Percentiles rank a stretch among this genome's conserved stretches.
Evolutionary conservation across 805 yeast species (phyloP).

Genomic region (Candida cerambycidarum): DNA sequence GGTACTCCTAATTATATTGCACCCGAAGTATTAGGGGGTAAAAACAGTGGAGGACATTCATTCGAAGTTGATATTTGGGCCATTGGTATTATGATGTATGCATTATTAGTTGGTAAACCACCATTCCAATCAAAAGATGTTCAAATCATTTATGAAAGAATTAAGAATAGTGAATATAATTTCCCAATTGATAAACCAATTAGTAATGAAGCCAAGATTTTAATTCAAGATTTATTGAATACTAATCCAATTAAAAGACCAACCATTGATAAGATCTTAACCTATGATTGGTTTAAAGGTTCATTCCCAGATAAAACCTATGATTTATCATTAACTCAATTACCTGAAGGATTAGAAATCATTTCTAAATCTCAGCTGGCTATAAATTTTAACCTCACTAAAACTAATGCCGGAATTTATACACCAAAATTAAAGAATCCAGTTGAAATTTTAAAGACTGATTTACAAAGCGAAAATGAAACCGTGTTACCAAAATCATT

Average conservation of each 20-base stretch:
- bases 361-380: constrained; percentile 62
- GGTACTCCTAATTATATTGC: constrained; percentile 99
- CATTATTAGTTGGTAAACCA: constrained; percentile 89
- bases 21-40: constrained; percentile 93
- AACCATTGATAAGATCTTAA: constrained; percentile 70
- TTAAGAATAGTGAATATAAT: constrained; percentile 73
- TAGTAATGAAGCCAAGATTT: constrained; percentile 67
- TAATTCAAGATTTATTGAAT: constrained; percentile 71
- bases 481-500: constrained; percentile 81
- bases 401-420: constrained; percentile 62
- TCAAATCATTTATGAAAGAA: constrained; percentile 86
- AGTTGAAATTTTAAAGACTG: constrained; percentile 67
- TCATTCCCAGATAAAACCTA: constrained; percentile 74
- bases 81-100: constrained; percentile 93
- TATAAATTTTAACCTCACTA: constrained; percentile 64
- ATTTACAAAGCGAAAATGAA: constrained; percentile 66
- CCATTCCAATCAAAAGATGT: constrained; percentile 98
- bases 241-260: constrained; percentile 84
- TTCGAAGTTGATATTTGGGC: constrained; percentile 98
- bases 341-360: constrained; percentile 57
- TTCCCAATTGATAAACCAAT: constrained; percentile 75
- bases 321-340: constrained; percentile 57
- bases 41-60: constrained; percentile 87
- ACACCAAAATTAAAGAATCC: constrained; percentile 56
- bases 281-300: constrained; percentile 85